These are phyloP conservation scores for Aspergillus tanneri DNA, from an alignment of 2,329 filamentous ascomycete species.

Conservation along the genomic window DNA sequence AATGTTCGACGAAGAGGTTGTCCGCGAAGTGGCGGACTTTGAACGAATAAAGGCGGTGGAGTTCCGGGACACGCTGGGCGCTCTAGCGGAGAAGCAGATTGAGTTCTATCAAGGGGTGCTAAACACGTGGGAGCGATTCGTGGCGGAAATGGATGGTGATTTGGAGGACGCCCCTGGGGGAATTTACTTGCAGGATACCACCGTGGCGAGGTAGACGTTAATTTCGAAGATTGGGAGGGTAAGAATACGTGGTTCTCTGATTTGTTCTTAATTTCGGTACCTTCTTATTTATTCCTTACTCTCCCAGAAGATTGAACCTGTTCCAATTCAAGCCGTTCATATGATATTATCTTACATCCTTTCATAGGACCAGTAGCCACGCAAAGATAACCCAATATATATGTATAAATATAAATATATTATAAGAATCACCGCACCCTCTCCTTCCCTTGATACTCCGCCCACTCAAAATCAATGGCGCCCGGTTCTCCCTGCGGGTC, in stretches of 20 bases:
- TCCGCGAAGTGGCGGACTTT: constrained; percentile 89
- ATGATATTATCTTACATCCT: too few species aligned
- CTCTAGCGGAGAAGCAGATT: constrained; percentile 79
- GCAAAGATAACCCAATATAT: too few species aligned
- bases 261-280: not conserved
- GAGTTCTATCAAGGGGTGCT: constrained; percentile 79
- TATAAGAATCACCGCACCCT: not conserved
- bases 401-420: not conserved
- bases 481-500: constrained; percentile 27
- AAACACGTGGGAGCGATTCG: constrained; percentile 83
- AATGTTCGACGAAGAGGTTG: constrained; percentile 93
- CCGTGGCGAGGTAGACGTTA: constrained; percentile 7
- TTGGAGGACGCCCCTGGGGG: constrained; percentile 26
- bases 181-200: constrained; percentile 21
- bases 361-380: too few species aligned
- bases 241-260: too few species aligned
- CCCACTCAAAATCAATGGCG: constrained; percentile 30
- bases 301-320: too few species aligned
- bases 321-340: too few species aligned
- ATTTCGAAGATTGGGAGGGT: too few species aligned
- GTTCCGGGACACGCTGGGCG: constrained; percentile 82
- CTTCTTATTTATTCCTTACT: not conserved
- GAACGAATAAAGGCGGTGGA: constrained; percentile 94
- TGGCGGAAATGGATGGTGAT: constrained; percentile 81
- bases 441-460: constrained; percentile 20